phyloP scores from a whole-genome alignment of 352 stramenopile species.

The Aphanomyces euteiches region DNA sequence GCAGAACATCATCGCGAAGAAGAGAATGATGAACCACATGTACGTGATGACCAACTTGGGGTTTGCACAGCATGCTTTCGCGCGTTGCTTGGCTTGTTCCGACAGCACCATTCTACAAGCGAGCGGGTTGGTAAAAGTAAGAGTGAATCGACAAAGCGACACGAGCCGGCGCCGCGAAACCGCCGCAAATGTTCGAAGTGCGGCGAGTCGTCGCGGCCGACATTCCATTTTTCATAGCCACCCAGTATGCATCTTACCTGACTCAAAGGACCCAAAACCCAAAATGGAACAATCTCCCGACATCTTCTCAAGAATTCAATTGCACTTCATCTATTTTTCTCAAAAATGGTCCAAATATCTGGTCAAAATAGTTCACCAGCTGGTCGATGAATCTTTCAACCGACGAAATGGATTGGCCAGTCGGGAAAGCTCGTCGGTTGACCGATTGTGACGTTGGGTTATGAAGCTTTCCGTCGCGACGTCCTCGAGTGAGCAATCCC shows the following conservation, averaged over 20 bases:
- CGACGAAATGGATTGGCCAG: no score
- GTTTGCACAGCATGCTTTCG: constrained; percentile 68
- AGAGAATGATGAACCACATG: constrained; percentile 65
- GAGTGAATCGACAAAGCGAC: constrained; percentile 4
- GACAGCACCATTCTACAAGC: constrained; percentile 18
- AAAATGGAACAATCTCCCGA: constrained; percentile 3
- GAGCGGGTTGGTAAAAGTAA: neutral
- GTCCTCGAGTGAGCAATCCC: no score
- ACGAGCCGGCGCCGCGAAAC: constrained; percentile 5
- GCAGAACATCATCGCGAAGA: constrained; percentile 84
- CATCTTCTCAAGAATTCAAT: neutral
- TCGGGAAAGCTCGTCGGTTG: no score
- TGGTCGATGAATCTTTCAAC: no score
- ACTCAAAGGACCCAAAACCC: neutral
- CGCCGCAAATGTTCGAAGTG: constrained; percentile 12
- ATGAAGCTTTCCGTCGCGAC: no score
- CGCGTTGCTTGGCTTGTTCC: constrained; percentile 48
- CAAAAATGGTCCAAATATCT: no score
- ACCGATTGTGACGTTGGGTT: no score
- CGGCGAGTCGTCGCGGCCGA: neutral
- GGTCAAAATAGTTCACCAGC: no score
- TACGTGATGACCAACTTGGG: constrained; percentile 83
- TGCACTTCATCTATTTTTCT: no score
- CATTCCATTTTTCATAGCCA: constrained; percentile 15
- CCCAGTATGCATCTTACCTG: constrained; percentile 15